These are phyloP conservation scores for Penicillium flavigenum DNA, from an alignment of 495 filamentous ascomycete species.

Conservation along the genomic window DNA sequence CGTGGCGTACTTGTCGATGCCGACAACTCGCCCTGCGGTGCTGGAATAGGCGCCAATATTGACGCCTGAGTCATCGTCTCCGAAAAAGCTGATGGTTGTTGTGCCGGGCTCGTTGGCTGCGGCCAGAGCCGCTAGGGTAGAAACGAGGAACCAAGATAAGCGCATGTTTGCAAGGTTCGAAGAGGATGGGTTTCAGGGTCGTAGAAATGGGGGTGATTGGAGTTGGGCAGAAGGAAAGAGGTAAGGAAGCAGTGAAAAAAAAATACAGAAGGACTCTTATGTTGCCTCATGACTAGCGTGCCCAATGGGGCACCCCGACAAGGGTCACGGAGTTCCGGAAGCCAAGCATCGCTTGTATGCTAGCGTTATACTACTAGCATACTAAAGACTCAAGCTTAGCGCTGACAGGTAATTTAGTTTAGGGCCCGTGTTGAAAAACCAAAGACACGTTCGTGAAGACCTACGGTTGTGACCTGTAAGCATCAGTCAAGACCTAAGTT, in stretches of 20 bases:
- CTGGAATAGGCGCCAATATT: conserved; percentile 14
- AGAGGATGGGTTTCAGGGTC: not conserved
- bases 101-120: conserved; percentile 13
- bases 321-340: not conserved
- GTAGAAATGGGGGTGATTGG: not conserved
- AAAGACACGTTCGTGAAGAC: not conserved
- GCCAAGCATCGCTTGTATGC: not conserved
- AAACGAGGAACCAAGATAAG: conserved; percentile 2
- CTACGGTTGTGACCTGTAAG: not conserved
- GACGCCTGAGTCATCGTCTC: not conserved
- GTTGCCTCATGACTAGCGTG: conserved; percentile 3
- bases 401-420: not conserved
- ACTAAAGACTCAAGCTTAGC: not conserved
- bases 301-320: conserved; percentile 6
- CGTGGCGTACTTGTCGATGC: conserved; percentile 25
- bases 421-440: not conserved
- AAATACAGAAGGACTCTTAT: not conserved
- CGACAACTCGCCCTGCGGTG: conserved; percentile 26
- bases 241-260: not conserved
- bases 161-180: conserved; percentile 1
- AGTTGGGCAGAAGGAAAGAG: not conserved
- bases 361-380: not conserved
- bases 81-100: conserved; percentile 13
- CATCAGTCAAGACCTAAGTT: not conserved
- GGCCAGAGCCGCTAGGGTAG: conserved; percentile 6